Conservation (phyloP, 1,284 basidiomycete species). For the Trametes polyzona region DNA sequence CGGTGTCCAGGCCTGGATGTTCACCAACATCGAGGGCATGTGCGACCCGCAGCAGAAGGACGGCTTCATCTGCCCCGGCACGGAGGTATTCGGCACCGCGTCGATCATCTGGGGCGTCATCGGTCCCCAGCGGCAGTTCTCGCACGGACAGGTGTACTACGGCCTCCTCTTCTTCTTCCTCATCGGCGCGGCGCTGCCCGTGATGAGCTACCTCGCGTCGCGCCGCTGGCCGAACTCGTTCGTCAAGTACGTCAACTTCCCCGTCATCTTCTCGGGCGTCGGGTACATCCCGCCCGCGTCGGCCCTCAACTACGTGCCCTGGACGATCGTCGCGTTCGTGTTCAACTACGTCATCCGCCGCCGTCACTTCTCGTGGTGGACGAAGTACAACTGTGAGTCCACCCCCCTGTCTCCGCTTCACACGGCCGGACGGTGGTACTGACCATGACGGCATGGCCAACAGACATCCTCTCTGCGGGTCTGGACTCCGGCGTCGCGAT, state of each 20-base stretch:
- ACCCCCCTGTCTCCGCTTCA: too few species aligned
- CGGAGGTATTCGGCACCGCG: constrained; percentile 38
- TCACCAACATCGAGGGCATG: constrained; percentile 58
- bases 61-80: constrained; percentile 54
- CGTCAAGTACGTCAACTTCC: constrained; percentile 79
- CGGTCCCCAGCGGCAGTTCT: constrained; percentile 45
- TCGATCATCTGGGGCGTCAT: constrained; percentile 45
- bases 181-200: constrained; percentile 46
- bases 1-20: constrained; percentile 72
- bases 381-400: constrained; percentile 49
- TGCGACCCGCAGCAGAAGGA: constrained; percentile 51
- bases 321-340: constrained; percentile 43
- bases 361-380: constrained; percentile 48
- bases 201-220: constrained; percentile 41
- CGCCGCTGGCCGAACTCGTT: constrained; percentile 48
- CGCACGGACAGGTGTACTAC: constrained; percentile 44
- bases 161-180: constrained; percentile 52
- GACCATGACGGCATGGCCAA: background rate
- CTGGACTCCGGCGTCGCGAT: constrained; percentile 52
- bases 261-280: constrained; percentile 45
- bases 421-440: too few species aligned
- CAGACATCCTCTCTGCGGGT: constrained; percentile 55
- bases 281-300: constrained; percentile 44
- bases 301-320: constrained; percentile 48
- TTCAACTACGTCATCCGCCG: constrained; percentile 50